Evolutionary conservation across 2,329 filamentous ascomycete genomes (phyloP), one percentile per base, ranked within the genome.

Genomic region (Chlorencoelia australis): DNA sequence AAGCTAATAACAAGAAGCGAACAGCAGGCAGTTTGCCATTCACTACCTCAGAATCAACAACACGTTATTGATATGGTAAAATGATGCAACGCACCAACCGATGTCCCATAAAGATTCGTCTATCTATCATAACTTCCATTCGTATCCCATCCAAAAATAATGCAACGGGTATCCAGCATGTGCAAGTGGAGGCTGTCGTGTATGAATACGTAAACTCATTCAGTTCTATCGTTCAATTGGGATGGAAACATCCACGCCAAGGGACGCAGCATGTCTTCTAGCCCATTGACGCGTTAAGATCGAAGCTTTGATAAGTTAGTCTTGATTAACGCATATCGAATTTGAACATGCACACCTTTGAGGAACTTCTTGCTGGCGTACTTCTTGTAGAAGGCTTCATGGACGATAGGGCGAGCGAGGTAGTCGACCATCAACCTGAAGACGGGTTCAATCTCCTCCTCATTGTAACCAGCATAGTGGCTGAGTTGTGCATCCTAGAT

Each of bases 301-400:
- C 17, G 89, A 95, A 51, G 87, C 88, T 94, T 24, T 4, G 35
- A 42, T 31, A 7, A 22, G 35, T 47, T 37, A 41, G 57, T 57
- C 9, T 4, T 9, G 5, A 15, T 17, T 13, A 13, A 17, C 8
- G 30, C 7, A 19, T 9, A 4, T 14, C 21, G 11, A 5, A 11
- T 25, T 15, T 18, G 15, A 16, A 5, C 13, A 32, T 39, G 52
- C 72, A 65, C 77, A 94, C 89, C 88, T 69, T 98, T 98, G 53
- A 96, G 67, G 66, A 96, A 98, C 66, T 94, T 95, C 71, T 96
- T 98, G 75, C 86, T 94, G 39, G 91, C 91, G 60, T 98, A 98
- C 65, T 98, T 98, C 75, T 94, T 94, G 73, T 95, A 96, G 71
- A 98, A 95, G 24, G 91, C 93, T 59, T 96, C 89, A 56, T 98